Conservation (phyloP, 257 asterid genomes). For the Solanum tarijense region DNA sequence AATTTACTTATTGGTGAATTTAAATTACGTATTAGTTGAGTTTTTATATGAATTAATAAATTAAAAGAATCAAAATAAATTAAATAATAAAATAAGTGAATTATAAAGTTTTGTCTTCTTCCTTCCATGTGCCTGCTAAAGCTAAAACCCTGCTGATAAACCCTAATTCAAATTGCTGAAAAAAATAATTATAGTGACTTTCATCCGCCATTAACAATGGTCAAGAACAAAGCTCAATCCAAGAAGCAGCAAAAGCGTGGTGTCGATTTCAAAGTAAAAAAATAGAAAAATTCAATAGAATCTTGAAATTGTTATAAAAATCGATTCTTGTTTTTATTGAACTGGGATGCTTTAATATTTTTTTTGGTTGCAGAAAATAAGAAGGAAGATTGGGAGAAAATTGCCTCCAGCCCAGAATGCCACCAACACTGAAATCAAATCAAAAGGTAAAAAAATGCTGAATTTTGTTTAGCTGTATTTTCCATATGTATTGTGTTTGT, state of each 20-base stretch:
- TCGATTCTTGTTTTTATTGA: neutral
- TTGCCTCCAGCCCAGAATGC: conserved; percentile 92
- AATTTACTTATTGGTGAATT: too few relatives aligned
- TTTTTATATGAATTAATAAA: too few relatives aligned
- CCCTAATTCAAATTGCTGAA: neutral
- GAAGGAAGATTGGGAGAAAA: conserved; percentile 80
- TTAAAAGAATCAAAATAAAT: too few relatives aligned
- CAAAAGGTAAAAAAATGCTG: conserved; percentile 29
- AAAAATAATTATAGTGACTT: too few relatives aligned
- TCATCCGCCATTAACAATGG: conserved; percentile 29
- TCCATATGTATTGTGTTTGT: neutral
- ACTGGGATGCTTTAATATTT: neutral
- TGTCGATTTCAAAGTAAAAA: conserved; percentile 65
- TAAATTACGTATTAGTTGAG: too few relatives aligned
- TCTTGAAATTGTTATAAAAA: neutral
- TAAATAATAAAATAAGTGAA: too few relatives aligned
- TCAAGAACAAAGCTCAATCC: conserved; percentile 49
- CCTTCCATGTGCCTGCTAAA: too few relatives aligned
- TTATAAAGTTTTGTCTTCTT: too few relatives aligned
- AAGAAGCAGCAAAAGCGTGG: conserved; percentile 67
- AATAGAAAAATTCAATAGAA: neutral
- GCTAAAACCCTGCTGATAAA: neutral
- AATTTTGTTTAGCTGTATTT: neutral
- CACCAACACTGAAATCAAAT: conserved; percentile 71
- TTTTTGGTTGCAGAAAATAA: conserved; percentile 51